Base-by-base conservation (phyloP, 2,329 filamentous ascomycete genomes). In the Salinomyces thailandicus region DNA sequence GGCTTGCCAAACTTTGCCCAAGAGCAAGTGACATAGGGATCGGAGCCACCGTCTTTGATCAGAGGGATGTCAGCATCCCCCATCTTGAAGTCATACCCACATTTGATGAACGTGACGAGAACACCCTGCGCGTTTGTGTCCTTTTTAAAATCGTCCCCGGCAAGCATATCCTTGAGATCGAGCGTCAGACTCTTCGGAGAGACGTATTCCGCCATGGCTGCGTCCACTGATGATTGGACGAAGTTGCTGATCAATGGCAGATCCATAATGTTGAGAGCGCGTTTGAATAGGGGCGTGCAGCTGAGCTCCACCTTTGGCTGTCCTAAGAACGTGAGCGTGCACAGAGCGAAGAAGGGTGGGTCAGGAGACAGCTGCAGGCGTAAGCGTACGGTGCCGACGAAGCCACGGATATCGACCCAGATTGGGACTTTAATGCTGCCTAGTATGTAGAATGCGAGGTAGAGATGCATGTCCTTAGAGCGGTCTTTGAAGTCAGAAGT, bases 1-100 rank as follows among this genome's bases (percentile, higher is more conserved):
- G 74, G 74, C 49, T 81, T 81, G 35, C 80, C 79, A 52, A 85
- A 85, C 52, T 85, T 86, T 15, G 79, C 79, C 79, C 81, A 86
- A 1, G 75, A 79, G 5, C 84, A 75, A 1, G 76, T 77, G 12
- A 84, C 72, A 45, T 85, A 85, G 0, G 77, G 68, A 56, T 86
- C 81, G 7, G 79, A 75, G 5, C 75, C 73, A 6, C 77, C 79
- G 17, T 64, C 53, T 44, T 73, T 68, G 38, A 77, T 56, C 2
- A 76, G 64, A 0, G 75, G 76, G 20, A 83, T 62, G 1, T 72
- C 70, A 4, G 71, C 65, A 53, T 85, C 81, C 2, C 78, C 79
- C 53, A 79, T 71, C 51, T 81, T 84, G 62, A 85, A 85, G 22
- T 75, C 79, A 28, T 71, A 73, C 0, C 79, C 81, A 16, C 70